Percentiles rank a stretch among this genome's conserved stretches.
phyloP scores from a whole-genome alignment of 2,329 filamentous ascomycete species.

The Fusarium sp. region DNA sequence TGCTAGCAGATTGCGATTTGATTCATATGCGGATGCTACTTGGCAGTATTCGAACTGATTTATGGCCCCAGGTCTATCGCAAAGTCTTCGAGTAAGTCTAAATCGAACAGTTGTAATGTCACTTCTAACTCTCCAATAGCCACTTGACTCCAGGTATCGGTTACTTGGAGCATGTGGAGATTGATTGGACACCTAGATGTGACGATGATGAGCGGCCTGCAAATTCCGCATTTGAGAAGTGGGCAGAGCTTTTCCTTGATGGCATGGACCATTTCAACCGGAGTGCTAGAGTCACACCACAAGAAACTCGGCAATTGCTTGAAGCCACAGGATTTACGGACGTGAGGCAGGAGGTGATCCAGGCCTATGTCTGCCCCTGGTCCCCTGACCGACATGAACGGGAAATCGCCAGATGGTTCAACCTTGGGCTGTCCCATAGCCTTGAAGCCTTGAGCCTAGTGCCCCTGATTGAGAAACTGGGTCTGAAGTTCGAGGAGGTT shows the following conservation, averaged over 20 bases:
- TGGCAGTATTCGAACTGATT: constrained; percentile 78
- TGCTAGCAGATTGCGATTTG: constrained; percentile 76
- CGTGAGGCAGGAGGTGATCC: constrained; percentile 78
- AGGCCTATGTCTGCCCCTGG: constrained; percentile 83
- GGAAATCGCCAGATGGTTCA: constrained; percentile 86
- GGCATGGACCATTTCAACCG: constrained; percentile 77
- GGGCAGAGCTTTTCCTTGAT: constrained; percentile 78
- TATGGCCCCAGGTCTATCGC: constrained; percentile 80
- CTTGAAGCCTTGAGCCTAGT: constrained; percentile 81
- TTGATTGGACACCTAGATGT: constrained; percentile 84
- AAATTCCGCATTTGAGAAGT: constrained; percentile 73
- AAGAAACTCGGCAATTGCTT: constrained; percentile 71
- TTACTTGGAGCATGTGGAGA: constrained; percentile 88
- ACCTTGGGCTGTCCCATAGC: constrained; percentile 80
- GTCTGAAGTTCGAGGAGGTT: constrained; percentile 72
- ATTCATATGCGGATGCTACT: constrained; percentile 86
- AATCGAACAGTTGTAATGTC: background rate
- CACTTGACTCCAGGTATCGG: constrained; percentile 84
- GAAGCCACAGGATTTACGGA: constrained; percentile 83
- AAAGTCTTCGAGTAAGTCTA: constrained; percentile 74
- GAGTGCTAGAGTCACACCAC: constrained; percentile 72
- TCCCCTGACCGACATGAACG: constrained; percentile 73
- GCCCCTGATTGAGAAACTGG: constrained; percentile 71
- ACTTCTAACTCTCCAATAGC: constrained; percentile 57
- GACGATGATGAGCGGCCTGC: constrained; percentile 74